Conservation (phyloP, 129 eudicot species). For the Flaveria bidentis region DNA sequence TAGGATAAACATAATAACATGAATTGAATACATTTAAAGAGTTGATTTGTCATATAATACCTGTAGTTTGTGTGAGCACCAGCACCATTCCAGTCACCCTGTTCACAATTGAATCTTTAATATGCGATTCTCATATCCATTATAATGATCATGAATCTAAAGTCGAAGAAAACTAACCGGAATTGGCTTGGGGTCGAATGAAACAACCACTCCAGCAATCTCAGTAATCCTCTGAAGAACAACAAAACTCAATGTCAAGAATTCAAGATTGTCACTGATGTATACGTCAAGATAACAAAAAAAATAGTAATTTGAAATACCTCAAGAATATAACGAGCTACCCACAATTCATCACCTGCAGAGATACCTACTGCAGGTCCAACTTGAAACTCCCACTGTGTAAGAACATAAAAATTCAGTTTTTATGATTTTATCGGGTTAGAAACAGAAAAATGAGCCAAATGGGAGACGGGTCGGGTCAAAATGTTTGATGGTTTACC, state of each 20-base stretch:
- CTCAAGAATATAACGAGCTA: slow-evolving; percentile 95
- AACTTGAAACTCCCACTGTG: slow-evolving; percentile 95
- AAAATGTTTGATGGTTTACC: slow-evolving; percentile 40
- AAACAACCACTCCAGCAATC: slow-evolving; percentile 80
- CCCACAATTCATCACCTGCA: slow-evolving; percentile 91
- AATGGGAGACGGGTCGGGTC: not conserved
- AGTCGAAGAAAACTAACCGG: slow-evolving; percentile 51
- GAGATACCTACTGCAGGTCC: slow-evolving; percentile 93
- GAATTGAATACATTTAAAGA: not conserved
- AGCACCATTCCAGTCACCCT: slow-evolving; percentile 99
- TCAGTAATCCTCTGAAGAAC: slow-evolving; percentile 79
- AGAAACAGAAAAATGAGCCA: not conserved
- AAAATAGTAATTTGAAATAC: slow-evolving; percentile 31
- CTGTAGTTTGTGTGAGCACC: slow-evolving; percentile 95
- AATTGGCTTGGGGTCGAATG: slow-evolving; percentile 95
- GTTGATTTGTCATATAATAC: slow-evolving; percentile 23
- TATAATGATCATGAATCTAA: not conserved
- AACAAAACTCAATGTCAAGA: not conserved
- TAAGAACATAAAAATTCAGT: not conserved
- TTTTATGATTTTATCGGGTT: not conserved
- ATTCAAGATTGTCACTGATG: not conserved
- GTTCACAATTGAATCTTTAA: slow-evolving; percentile 10
- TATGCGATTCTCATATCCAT: not conserved
- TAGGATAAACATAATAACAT: not conserved
- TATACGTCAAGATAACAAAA: not conserved